A percentile compares a stretch with the other conserved stretches of the same genome.
phyloP scores from a whole-genome alignment of 352 stramenopile genomes.

The Peronospora tabacina region DNA sequence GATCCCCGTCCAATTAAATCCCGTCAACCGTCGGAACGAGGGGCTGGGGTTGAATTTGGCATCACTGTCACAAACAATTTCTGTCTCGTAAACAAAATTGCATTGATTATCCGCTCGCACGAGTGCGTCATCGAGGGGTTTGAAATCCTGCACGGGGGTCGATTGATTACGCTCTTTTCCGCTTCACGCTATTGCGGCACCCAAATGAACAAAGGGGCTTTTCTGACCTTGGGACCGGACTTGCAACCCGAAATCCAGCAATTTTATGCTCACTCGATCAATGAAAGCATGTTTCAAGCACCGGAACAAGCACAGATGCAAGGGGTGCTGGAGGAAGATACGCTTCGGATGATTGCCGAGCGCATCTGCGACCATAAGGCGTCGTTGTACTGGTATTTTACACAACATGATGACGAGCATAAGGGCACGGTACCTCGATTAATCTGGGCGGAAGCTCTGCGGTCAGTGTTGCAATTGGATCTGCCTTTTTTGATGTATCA shows the following conservation, averaged over 20 bases:
- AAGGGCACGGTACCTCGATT: slow-evolving; percentile 77
- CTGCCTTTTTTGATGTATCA: slow-evolving; percentile 88
- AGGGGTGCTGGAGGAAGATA: slow-evolving; percentile 80
- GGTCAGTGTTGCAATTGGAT: slow-evolving; percentile 88
- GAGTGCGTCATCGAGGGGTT: slow-evolving; percentile 91
- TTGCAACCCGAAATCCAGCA: slow-evolving; percentile 91
- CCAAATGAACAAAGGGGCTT: slow-evolving; percentile 90
- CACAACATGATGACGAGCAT: slow-evolving; percentile 87
- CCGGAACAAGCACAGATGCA: slow-evolving; percentile 68
- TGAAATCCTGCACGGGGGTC: slow-evolving; percentile 84
- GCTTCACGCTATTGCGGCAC: slow-evolving; percentile 89
- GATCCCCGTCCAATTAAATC: slow-evolving; percentile 77
- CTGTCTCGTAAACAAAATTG: slow-evolving; percentile 88
- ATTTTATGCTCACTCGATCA: slow-evolving; percentile 87
- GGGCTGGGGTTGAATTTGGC: slow-evolving; percentile 90
- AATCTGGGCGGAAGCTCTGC: slow-evolving; percentile 87
- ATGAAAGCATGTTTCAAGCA: slow-evolving; percentile 70
- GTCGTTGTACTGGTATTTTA: slow-evolving; percentile 92
- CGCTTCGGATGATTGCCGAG: slow-evolving; percentile 90
- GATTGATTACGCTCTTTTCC: slow-evolving; percentile 89
- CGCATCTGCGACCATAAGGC: slow-evolving; percentile 88
- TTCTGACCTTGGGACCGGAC: slow-evolving; percentile 85
- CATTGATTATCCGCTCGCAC: slow-evolving; percentile 89
- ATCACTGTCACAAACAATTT: slow-evolving; percentile 92
- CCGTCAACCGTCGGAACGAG: slow-evolving; percentile 77